A percentile compares a stretch with the other conserved stretches of the same genome.
These are phyloP conservation scores for Russula sp. DNA, from an alignment of 768 basidiomycete species.

Conservation along the genomic window DNA sequence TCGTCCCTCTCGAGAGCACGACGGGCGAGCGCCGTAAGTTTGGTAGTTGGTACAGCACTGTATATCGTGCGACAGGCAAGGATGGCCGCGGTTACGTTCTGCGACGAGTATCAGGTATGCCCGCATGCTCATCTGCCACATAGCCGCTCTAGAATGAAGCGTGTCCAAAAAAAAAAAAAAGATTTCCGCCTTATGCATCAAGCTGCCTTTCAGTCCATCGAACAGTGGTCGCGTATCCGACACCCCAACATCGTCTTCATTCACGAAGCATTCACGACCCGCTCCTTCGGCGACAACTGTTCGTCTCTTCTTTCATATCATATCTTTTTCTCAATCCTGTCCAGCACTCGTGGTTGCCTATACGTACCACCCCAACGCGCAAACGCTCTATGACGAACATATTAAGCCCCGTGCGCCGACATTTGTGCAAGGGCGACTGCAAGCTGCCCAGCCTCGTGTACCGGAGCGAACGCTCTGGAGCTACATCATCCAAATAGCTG, in stretches of 20 bases:
- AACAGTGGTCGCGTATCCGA: constrained; percentile 75
- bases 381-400: constrained; percentile 76
- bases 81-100: constrained; percentile 78
- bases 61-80: constrained; percentile 75
- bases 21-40: constrained; percentile 61
- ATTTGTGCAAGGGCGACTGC: constrained; percentile 34
- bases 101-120: constrained; percentile 82
- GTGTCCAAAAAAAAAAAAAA: constrained; percentile 30
- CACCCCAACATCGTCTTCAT: constrained; percentile 85
- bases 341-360: constrained; percentile 88
- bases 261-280: constrained; percentile 91
- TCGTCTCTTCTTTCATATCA: constrained; percentile 31
- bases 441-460: constrained; percentile 37
- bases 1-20: constrained; percentile 68
- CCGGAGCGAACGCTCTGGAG: constrained; percentile 87
- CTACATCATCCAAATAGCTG: constrained; percentile 85
- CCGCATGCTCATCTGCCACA: constrained; percentile 3
- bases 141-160: background rate
- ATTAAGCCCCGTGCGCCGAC: constrained; percentile 49
- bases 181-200: constrained; percentile 82
- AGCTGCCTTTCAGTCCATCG: constrained; percentile 73
- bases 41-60: constrained; percentile 77
- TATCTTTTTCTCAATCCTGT: constrained; percentile 6
- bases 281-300: constrained; percentile 91
- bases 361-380: constrained; percentile 78